Evolutionary conservation across 2,329 filamentous ascomycete species (phyloP).

Genomic region (Claviceps paspali): DNA sequence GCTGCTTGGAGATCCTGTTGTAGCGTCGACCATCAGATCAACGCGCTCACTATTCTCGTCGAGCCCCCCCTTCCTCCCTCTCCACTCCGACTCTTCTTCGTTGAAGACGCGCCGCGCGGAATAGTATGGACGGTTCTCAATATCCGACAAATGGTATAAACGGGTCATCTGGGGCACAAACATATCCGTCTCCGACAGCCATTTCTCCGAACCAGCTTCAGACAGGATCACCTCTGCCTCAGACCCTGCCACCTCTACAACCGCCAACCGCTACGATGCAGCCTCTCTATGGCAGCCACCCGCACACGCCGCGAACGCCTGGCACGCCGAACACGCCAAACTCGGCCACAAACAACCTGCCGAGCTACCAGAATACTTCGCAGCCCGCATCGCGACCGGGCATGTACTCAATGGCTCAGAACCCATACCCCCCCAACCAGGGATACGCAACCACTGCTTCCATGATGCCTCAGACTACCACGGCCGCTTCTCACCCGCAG

Average conservation of each 20-base stretch:
- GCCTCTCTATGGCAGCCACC: conserved; percentile 39
- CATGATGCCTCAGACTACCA: conserved; percentile 53
- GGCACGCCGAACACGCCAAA: conserved; percentile 48
- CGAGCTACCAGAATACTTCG: conserved; percentile 35
- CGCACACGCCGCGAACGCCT: conserved; percentile 46
- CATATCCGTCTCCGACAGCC: conserved; percentile 36
- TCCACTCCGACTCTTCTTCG: conserved; percentile 3
- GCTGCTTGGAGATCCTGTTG: conserved; percentile 3
- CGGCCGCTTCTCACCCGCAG: conserved; percentile 55
- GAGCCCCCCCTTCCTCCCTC: no score
- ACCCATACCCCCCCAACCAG: conserved; percentile 38
- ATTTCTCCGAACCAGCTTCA: conserved; percentile 37
- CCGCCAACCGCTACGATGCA: conserved; percentile 28
- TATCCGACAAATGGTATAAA: conserved; percentile 42
- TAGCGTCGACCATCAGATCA: conserved; percentile 2
- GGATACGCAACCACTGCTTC: conserved; percentile 39
- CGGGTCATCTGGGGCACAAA: conserved; percentile 31
- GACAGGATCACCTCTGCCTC: conserved; percentile 29
- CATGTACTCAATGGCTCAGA: conserved; percentile 40
- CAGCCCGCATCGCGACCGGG: conserved; percentile 32
- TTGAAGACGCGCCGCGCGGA: conserved; percentile 20
- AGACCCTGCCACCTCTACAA: conserved; percentile 42
- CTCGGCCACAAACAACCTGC: conserved; percentile 35
- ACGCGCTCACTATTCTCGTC: not conserved
- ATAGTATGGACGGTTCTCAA: conserved; percentile 39